Conservation (phyloP, 2,329 filamentous ascomycete species). For the Colletotrichum sp. region DNA sequence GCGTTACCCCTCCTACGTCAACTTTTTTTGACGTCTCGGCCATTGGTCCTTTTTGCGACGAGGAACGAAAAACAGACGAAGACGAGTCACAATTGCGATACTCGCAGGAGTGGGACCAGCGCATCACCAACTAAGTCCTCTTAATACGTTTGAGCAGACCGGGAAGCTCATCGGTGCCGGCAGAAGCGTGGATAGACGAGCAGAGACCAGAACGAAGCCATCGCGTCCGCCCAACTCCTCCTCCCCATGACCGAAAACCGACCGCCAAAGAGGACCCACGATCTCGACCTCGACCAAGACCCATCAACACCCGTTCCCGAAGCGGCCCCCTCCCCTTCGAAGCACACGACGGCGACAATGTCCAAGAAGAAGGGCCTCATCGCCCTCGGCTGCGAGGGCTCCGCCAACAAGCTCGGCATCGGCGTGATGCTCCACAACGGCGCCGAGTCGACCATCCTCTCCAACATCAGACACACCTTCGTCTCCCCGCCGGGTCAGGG, state of each 20-base stretch:
- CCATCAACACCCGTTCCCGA: neutral
- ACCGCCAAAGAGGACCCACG: slow-evolving; percentile 14
- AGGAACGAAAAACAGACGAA: neutral
- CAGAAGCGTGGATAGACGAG: neutral
- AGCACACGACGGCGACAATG: slow-evolving; percentile 26
- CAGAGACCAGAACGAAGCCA: neutral
- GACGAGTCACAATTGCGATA: neutral
- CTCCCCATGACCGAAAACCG: slow-evolving; percentile 2
- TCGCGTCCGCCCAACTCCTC: neutral
- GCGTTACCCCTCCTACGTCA: slow-evolving; percentile 22
- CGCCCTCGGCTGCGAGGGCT: slow-evolving; percentile 78
- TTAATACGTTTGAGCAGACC: neutral
- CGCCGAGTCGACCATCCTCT: slow-evolving; percentile 73
- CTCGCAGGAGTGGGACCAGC: neutral
- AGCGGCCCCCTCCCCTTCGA: slow-evolving; percentile 4
- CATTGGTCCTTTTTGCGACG: neutral
- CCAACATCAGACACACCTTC: slow-evolving; percentile 95
- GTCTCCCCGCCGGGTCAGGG: slow-evolving; percentile 89
- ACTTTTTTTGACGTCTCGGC: slow-evolving; percentile 2
- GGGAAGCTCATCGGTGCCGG: neutral
- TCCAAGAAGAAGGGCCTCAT: slow-evolving; percentile 45
- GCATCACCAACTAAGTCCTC: neutral
- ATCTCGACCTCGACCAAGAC: neutral
- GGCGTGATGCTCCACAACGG: slow-evolving; percentile 82
- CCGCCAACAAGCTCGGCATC: slow-evolving; percentile 96